Conservation (phyloP, 768 basidiomycete genomes). For the Boletus vermiculosoides region DNA sequence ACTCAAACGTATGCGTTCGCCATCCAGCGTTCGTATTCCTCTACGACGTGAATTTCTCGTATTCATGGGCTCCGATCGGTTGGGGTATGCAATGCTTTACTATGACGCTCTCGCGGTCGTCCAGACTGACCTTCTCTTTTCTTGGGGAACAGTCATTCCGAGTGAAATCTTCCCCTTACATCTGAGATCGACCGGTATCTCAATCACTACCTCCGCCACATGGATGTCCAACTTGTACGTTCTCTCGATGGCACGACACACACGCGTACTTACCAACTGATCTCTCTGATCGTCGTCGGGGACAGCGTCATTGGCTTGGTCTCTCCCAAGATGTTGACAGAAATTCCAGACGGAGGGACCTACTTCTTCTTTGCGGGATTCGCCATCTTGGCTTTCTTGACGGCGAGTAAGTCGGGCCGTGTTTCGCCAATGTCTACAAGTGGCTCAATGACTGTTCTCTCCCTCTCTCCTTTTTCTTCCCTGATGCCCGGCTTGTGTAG, state of each 20-base stretch:
- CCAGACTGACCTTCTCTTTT: background rate
- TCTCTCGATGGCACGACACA: background rate
- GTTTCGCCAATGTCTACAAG: background rate
- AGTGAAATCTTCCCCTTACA: conserved; percentile 43
- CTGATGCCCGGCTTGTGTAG: conserved; percentile 2
- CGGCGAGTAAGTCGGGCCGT: conserved; percentile 14
- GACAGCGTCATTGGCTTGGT: conserved; percentile 29
- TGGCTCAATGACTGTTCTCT: background rate
- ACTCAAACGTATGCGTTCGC: conserved; percentile 10
- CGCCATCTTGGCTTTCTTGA: no score
- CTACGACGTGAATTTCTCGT: conserved; percentile 38
- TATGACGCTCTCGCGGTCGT: background rate
- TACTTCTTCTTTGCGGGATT: no score
- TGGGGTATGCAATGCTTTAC: conserved; percentile 18
- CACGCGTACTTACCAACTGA: background rate
- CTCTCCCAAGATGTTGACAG: conserved; percentile 28
- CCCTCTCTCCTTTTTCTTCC: no score
- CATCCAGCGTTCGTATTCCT: conserved; percentile 38
- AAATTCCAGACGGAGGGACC: conserved; percentile 15
- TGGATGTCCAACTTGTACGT: conserved; percentile 41
- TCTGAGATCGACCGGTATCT: conserved; percentile 41
- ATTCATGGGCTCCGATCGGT: conserved; percentile 35
- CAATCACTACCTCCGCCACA: conserved; percentile 41
- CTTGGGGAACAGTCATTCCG: conserved; percentile 34
- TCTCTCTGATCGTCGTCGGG: background rate